These are phyloP conservation scores for Aspergillus kassunensis DNA, from an alignment of 495 filamentous ascomycete genomes.

Conservation along the genomic window DNA sequence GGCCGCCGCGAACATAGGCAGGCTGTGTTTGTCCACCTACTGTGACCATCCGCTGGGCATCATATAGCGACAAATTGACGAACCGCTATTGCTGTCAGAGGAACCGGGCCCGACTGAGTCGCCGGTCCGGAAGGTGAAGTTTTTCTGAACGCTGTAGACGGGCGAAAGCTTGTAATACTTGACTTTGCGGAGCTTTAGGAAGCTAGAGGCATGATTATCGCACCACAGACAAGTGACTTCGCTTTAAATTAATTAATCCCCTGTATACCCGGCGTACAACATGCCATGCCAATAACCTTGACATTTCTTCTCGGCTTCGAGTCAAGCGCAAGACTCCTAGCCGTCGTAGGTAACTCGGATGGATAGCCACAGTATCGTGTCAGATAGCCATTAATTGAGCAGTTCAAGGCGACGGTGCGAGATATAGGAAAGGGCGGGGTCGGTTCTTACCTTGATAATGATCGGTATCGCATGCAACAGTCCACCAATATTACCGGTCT, in stretches of 20 bases:
- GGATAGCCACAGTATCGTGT: too few species aligned
- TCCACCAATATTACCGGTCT: slow-evolving; percentile 49
- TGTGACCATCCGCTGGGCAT: too few species aligned
- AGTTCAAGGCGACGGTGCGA: too few species aligned
- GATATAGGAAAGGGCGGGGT: too few species aligned
- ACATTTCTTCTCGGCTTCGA: slow-evolving; percentile 18
- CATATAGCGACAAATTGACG: too few species aligned
- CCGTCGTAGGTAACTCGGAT: slow-evolving; percentile 42
- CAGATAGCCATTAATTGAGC: too few species aligned
- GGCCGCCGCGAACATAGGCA: too few species aligned
- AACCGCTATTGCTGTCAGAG: slow-evolving; percentile 79
- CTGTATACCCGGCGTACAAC: too few species aligned
- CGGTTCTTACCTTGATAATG: slow-evolving; percentile 67
- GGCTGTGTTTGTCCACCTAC: too few species aligned
- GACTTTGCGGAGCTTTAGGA: slow-evolving; percentile 94
- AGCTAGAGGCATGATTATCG: slow-evolving; percentile 51
- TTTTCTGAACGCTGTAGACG: slow-evolving; percentile 79
- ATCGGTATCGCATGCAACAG: slow-evolving; percentile 71
- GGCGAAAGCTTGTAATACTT: slow-evolving; percentile 98
- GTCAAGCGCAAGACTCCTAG: slow-evolving; percentile 56
- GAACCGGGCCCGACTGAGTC: slow-evolving; percentile 85
- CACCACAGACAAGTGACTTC: too few species aligned
- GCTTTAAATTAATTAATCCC: too few species aligned
- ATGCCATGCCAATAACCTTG: too few species aligned
- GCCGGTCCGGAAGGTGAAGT: slow-evolving; percentile 92